Evolutionary conservation across 2,329 filamentous ascomycete species (phyloP), one percentile per base, ranked within the genome.

Genomic region (Cordyceps javanica): DNA sequence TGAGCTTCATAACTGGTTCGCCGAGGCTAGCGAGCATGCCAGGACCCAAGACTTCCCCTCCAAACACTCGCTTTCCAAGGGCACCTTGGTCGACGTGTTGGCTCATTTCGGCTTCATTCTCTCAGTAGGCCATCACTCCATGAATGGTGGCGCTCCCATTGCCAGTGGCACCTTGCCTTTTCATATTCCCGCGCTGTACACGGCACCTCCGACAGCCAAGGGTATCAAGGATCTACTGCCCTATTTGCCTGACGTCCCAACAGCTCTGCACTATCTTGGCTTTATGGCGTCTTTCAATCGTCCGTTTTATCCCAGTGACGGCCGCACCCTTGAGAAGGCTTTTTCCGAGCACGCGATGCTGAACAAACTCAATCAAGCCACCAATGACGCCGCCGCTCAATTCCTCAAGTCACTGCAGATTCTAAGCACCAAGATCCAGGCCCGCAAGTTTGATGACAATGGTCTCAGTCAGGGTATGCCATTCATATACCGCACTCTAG

Each of bases 401-500:
- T 79, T 77, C 61, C 67, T 66, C 62, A 55, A 38, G 11, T 60
- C 62, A 19, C 77, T 79, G 74, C 49, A 65, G 55, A 60, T 44
- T 3, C 69, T 77, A 42, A 77, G 76, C 62, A 55, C 64, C 3
- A 61, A 65, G 28, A 65, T 79, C 10, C 65, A 65, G n/a, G 65
- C 58, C 6, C 69, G 74, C 11, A 34, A n/a, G 0, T 79, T 81
- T 64, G 75, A 75, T 59, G 58, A 57, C 3, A 48, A 73, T 5
- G 77, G 77, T 0, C 66, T 79, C 45, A 71, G 69, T 61, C 69
- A 73, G 59, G 76, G 75, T 2, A 78, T 77, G 76, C 77, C 77
- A 7, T 78, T 78, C 60, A 46, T 79, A 1, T 80, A 64, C 45
- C 60, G 62, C 69, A 61, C 61, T n/a, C 58, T 66, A 16, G 39